Evolutionary conservation across 345 rosid species (phyloP), one percentile per base, ranked within the genome.

Genomic region (Eucalyptus globulus): DNA sequence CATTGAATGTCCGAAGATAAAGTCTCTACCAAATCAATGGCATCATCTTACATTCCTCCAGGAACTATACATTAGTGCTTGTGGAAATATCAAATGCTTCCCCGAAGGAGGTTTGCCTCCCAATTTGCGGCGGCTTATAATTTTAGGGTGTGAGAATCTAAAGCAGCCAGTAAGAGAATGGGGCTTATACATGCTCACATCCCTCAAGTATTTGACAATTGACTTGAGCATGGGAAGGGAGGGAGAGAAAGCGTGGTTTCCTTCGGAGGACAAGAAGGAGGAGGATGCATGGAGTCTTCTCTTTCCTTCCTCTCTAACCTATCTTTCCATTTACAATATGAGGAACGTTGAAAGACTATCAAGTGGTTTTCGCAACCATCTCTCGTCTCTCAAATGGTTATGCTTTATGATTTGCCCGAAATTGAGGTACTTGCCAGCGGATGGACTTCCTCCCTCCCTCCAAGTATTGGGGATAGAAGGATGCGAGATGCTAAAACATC

Each of bases 381-480:
- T 60, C 34, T 60, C 69, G 4, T 60, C 69, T 27, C 31, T 60
- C n/a, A 1, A 27, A 60, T 5, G 4, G 2, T 29, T 62, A 7
- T 1, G 17, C 43, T 40, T 40, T 40, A 40, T 40, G 9, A 13
- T 62, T 6, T 62, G 72, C 37, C 72, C 19, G 3, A 65, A 65
- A 9, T 65, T 65, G 37, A 65, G 16, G 37, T 6, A 29, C 72
- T 65, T 65, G 5, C 72, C 72, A 14, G 10, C 0, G 10, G 72
- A 65, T 65, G 72, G 72, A 1, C 72, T 65, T 3, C 72, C 72
- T 65, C 9, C 9, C 72, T 65, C 72, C 72, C 72, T 62, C 31
- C 76, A 14, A 65, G 2, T 0, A 29, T n/a, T 65, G 5, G 2
- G 4, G 17, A 65, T 29, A 65, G 0, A 27, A 1, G 3, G 8